A percentile compares a stretch with the other conserved stretches of the same genome.
Evolutionary conservation across 2,329 filamentous ascomycete genomes (phyloP).

Genomic region (Cryoendolithus antarcticus): DNA sequence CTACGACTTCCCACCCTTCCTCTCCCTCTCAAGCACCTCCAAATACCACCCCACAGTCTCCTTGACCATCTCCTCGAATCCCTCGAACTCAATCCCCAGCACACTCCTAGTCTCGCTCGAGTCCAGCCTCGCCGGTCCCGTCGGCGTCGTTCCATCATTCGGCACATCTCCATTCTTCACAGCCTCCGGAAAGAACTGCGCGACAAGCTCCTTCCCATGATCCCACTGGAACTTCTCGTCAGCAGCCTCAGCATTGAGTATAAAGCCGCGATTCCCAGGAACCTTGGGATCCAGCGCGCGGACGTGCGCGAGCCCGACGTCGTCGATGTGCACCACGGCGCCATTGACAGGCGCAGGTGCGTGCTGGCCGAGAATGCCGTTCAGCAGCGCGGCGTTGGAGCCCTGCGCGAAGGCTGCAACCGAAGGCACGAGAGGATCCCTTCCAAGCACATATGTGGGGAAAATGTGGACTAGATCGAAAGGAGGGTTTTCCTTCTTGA

Average conservation of each 20-base stretch:
- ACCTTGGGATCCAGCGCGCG: constrained; percentile 10
- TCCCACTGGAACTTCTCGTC: constrained; percentile 1
- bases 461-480: constrained; percentile 14
- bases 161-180: constrained; percentile 7
- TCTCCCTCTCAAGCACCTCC: constrained; percentile 9
- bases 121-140: constrained; percentile 3
- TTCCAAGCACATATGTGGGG: constrained; percentile 13
- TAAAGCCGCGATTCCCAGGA: constrained; percentile 3
- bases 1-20: background rate
- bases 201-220: constrained; percentile 9
- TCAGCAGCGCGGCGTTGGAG: constrained; percentile 10
- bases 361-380: constrained; percentile 6
- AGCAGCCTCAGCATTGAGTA: background rate
- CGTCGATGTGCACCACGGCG: constrained; percentile 10
- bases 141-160: constrained; percentile 4
- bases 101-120: constrained; percentile 9
- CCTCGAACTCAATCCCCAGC: constrained; percentile 9
- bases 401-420: constrained; percentile 7
- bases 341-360: constrained; percentile 6
- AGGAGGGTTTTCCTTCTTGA: constrained; percentile 7
- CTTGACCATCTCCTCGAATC: constrained; percentile 10
- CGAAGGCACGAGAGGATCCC: constrained; percentile 13
- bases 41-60: constrained; percentile 8
- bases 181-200: constrained; percentile 7
- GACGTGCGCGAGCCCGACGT: constrained; percentile 20